Base-by-base conservation (phyloP, 169 alveolate species). In the Eimeria maxima region DNA sequence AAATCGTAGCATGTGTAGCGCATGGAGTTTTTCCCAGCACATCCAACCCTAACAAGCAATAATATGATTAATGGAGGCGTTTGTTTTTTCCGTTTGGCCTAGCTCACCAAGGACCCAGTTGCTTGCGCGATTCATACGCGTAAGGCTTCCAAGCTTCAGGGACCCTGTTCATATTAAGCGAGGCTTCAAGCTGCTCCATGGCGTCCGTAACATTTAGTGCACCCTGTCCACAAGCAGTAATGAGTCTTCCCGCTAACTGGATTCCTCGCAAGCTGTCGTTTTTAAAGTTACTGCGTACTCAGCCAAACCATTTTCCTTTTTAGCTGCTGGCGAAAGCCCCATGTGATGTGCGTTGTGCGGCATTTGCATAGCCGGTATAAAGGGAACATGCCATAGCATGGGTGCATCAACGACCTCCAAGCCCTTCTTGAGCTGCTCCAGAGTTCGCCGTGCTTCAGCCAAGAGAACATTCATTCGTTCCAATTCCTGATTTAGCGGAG, bases 391-490 rank as follows among this genome's bases (percentile, higher is more conserved):
- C 55, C 55, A 45, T 24, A 53, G 76, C 78, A 20, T 57, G 22
- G 57, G 78, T 84, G 92, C 90, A n/a, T 14, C 47, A 16, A 20
- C 71, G 55, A 81, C 98, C 84, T 97, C 98, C 71, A 98, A 97
- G 92, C 99, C 99, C 96, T 98, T 97, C 96, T 98, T 98, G 50
- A 98, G 98, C 92, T 99, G 99, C 83, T 96, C 97, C 69, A 99
- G 96, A 44, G 99, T 98, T 93, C 97, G 97, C 67, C 98, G 96
- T n/a, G 98, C 98, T 78, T 98, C 98, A 60, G 98, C 90, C 83
- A 99, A 97, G 38, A 99, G 97, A 47, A 97, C 94, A 96, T 99
- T 99, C 99, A 99, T 98, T 92, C 99, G 97, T 96, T 98, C 99
- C 74, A 99, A 97, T 96, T 99, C 99, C 98, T 99, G 50, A 67